Conservation (phyloP, 192 early-diverging fungal genomes). For the Backusella circina region DNA sequence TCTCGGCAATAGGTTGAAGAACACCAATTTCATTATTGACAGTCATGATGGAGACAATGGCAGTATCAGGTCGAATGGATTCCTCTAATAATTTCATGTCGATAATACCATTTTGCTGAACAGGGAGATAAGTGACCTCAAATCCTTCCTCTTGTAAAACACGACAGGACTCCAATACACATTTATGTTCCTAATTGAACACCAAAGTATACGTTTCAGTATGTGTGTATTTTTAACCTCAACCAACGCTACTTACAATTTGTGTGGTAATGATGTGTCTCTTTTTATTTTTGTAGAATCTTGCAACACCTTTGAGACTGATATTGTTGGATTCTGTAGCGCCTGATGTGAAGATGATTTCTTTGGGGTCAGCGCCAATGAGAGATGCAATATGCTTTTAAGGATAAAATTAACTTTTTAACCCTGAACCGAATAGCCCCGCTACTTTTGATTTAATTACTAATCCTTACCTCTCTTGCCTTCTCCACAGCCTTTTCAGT, state of each 20-base stretch:
- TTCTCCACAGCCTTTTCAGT: slow-evolving; percentile 84
- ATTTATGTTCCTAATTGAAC: slow-evolving; percentile 86
- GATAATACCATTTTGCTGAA: slow-evolving; percentile 78
- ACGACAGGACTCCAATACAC: slow-evolving; percentile 94
- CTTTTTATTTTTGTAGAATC: slow-evolving; percentile 92
- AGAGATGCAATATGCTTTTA: slow-evolving; percentile 71
- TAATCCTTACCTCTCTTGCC: slow-evolving; percentile 67
- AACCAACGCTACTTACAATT: slow-evolving; percentile 46
- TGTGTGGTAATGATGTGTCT: slow-evolving; percentile 96
- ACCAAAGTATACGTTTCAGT: background rate
- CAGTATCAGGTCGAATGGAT: slow-evolving; percentile 87
- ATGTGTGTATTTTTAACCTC: background rate
- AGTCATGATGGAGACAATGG: slow-evolving; percentile 91
- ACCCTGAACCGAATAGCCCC: background rate
- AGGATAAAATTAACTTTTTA: slow-evolving; percentile 3
- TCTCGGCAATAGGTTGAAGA: slow-evolving; percentile 87
- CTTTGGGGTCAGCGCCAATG: slow-evolving; percentile 93
- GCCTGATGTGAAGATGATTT: slow-evolving; percentile 94
- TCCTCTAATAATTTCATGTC: slow-evolving; percentile 76
- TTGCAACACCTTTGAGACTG: slow-evolving; percentile 90
- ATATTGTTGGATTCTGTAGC: slow-evolving; percentile 98
- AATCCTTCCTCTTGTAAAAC: slow-evolving; percentile 94
- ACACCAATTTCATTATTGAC: slow-evolving; percentile 99
- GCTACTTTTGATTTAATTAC: background rate
- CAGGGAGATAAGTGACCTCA: slow-evolving; percentile 93